Conservation (phyloP, 371 early-diverging fungal genomes). For the Mucor racemosus region DNA sequence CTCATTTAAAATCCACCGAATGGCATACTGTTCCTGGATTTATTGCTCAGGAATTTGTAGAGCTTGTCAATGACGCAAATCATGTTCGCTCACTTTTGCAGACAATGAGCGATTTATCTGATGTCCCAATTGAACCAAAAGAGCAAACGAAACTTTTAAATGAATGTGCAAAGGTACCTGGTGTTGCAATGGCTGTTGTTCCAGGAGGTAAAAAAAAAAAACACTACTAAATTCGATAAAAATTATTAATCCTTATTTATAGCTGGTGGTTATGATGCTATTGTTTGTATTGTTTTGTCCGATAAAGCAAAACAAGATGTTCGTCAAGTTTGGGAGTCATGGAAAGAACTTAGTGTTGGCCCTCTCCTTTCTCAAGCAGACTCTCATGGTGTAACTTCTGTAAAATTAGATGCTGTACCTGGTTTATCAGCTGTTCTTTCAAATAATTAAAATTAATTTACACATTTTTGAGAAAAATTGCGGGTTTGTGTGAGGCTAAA, state of each 20-base stretch:
- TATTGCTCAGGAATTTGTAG: constrained; percentile 23
- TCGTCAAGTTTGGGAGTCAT: constrained; percentile 68
- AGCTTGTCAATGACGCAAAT: constrained; percentile 36
- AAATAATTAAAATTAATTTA: too few species aligned
- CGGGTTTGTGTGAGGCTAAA: too few species aligned
- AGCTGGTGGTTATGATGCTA: constrained; percentile 98
- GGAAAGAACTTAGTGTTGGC: constrained; percentile 77
- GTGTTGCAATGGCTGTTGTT: constrained; percentile 90
- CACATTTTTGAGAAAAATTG: too few species aligned
- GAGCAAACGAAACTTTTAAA: constrained; percentile 87
- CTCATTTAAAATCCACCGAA: constrained; percentile 13
- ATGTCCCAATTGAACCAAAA: constrained; percentile 90
- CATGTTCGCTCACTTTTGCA: constrained; percentile 64
- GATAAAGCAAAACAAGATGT: constrained; percentile 53
- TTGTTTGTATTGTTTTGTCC: constrained; percentile 81
- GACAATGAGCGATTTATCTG: constrained; percentile 71
- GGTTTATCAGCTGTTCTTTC: constrained; percentile 26
- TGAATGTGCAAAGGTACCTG: constrained; percentile 73
- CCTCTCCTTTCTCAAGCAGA: constrained; percentile 73
- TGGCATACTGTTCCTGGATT: constrained; percentile 13
- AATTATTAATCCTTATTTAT: constrained; percentile 4
- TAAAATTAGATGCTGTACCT: constrained; percentile 26
- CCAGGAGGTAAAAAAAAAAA: constrained; percentile 76
- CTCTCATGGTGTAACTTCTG: constrained; percentile 51
- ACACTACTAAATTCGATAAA: background rate